Evolutionary conservation across 1,139 yeast genomes (phyloP).

Genomic region (Geotrichum candidum): DNA sequence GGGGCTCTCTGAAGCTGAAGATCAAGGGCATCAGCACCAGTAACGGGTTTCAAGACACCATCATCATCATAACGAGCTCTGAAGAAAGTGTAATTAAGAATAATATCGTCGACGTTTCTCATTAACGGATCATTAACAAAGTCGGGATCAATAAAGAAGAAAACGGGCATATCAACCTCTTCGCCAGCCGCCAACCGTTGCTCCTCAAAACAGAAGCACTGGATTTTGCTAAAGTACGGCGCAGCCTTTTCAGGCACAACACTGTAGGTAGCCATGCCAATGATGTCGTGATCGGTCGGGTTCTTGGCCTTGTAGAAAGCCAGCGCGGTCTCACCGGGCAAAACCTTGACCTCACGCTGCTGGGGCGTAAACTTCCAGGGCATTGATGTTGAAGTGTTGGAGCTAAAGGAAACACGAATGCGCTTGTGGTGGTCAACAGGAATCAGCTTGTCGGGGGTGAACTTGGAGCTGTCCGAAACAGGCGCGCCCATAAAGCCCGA

Average conservation of each 20-base stretch:
- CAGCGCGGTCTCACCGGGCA: slow-evolving; percentile 97
- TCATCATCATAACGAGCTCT: slow-evolving; percentile 33
- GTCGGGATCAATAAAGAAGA: slow-evolving; percentile 97
- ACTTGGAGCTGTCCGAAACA: slow-evolving; percentile 70
- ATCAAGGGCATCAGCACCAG: slow-evolving; percentile 8
- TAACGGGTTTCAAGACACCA: slow-evolving; percentile 19
- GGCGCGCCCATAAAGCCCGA: slow-evolving; percentile 97
- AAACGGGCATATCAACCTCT: slow-evolving; percentile 98
- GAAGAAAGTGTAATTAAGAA: slow-evolving; percentile 89
- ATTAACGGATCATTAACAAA: slow-evolving; percentile 91
- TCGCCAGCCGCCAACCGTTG: slow-evolving; percentile 92
- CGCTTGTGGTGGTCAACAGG: slow-evolving; percentile 86
- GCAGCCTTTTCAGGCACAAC: slow-evolving; percentile 97
- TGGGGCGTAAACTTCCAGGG: slow-evolving; percentile 97
- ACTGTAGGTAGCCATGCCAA: slow-evolving; percentile 97
- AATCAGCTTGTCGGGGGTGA: slow-evolving; percentile 79
- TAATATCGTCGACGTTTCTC: slow-evolving; percentile 85
- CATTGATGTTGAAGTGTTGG: slow-evolving; percentile 82
- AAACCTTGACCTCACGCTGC: slow-evolving; percentile 85
- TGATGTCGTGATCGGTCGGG: slow-evolving; percentile 76
- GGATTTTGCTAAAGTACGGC: slow-evolving; percentile 91
- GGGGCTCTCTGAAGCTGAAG: not conserved
- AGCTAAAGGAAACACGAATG: slow-evolving; percentile 76
- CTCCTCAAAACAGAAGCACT: slow-evolving; percentile 97
- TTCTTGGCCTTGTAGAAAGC: slow-evolving; percentile 94